phyloP scores from a whole-genome alignment of 1,139 yeast species.

The Suhomyces kunorum region DNA sequence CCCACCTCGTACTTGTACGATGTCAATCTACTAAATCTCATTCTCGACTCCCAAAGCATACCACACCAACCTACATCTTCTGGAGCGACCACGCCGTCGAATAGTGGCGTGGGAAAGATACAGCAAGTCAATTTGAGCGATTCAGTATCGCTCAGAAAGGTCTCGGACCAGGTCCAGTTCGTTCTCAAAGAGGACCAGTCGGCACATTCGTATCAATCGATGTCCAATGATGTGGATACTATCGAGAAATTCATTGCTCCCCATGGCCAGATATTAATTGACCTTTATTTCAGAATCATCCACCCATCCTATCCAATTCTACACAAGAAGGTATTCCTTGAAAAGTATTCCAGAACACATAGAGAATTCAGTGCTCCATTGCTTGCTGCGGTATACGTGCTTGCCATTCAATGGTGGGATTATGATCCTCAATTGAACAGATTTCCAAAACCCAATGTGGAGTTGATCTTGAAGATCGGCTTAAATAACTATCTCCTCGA shows the following conservation, averaged over 20 bases:
- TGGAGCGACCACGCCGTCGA: slow-evolving; percentile 6
- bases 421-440: slow-evolving; percentile 68
- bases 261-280: slow-evolving; percentile 70
- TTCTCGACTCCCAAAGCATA: slow-evolving; percentile 45
- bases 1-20: slow-evolving; percentile 70
- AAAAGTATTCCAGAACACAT: slow-evolving; percentile 74
- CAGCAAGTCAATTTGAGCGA: slow-evolving; percentile 67
- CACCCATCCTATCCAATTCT: slow-evolving; percentile 79
- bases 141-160: slow-evolving; percentile 63
- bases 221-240: slow-evolving; percentile 69
- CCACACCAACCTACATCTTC: slow-evolving; percentile 6
- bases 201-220: slow-evolving; percentile 58
- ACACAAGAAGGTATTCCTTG: slow-evolving; percentile 74
- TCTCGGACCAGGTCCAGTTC: slow-evolving; percentile 64
- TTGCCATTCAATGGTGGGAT: slow-evolving; percentile 85
- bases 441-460: slow-evolving; percentile 67
- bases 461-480: slow-evolving; percentile 46
- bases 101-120: slow-evolving; percentile 33
- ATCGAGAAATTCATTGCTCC: slow-evolving; percentile 76
- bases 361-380: slow-evolving; percentile 77
- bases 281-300: slow-evolving; percentile 69
- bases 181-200: slow-evolving; percentile 72
- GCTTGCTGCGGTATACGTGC: slow-evolving; percentile 70
- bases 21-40: slow-evolving; percentile 53
- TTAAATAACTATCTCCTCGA: slow-evolving; percentile 64